A percentile compares a stretch with the other conserved stretches of the same genome.
Conservation (phyloP, 495 filamentous ascomycete genomes). For the Daldinia childiae region DNA sequence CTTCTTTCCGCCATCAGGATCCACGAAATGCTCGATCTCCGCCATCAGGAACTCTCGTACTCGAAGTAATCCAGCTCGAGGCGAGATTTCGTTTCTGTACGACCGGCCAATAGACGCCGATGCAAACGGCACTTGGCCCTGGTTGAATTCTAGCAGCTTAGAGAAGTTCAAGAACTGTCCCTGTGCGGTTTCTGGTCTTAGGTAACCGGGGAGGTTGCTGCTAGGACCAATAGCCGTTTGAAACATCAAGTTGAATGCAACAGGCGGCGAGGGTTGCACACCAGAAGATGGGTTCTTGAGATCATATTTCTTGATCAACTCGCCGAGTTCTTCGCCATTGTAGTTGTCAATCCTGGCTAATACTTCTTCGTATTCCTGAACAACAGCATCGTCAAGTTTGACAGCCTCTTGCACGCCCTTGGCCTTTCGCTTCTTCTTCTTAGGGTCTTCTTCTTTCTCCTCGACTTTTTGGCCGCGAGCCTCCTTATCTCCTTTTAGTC, state of each 20-base stretch:
- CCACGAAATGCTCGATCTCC: conserved; percentile 84
- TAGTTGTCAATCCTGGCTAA: conserved; percentile 83
- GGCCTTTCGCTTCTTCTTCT: conserved; percentile 58
- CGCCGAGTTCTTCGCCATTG: conserved; percentile 72
- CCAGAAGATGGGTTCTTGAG: conserved; percentile 72
- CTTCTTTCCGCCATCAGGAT: conserved; percentile 75
- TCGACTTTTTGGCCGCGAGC: conserved; percentile 76
- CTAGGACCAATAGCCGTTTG: conserved; percentile 76
- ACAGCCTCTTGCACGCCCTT: conserved; percentile 67
- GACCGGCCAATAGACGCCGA: conserved; percentile 82
- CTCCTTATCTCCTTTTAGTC: conserved; percentile 83
- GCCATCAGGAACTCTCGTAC: conserved; percentile 87
- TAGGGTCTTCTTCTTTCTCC: conserved; percentile 65
- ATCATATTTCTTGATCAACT: conserved; percentile 75
- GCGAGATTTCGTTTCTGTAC: conserved; percentile 83
- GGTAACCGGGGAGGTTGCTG: conserved; percentile 65
- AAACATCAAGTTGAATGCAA: conserved; percentile 85
- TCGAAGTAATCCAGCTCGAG: conserved; percentile 74
- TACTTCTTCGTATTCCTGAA: conserved; percentile 74
- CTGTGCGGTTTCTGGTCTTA: conserved; percentile 79
- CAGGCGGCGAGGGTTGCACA: conserved; percentile 66
- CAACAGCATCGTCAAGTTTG: conserved; percentile 73
- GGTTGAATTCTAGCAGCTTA: conserved; percentile 82
- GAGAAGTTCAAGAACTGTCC: conserved; percentile 79
- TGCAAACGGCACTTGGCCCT: conserved; percentile 77